A percentile compares a stretch with the other conserved stretches of the same genome.
Evolutionary conservation across 805 yeast species (phyloP).

Genomic region (Candida pseudoglaebosa): DNA sequence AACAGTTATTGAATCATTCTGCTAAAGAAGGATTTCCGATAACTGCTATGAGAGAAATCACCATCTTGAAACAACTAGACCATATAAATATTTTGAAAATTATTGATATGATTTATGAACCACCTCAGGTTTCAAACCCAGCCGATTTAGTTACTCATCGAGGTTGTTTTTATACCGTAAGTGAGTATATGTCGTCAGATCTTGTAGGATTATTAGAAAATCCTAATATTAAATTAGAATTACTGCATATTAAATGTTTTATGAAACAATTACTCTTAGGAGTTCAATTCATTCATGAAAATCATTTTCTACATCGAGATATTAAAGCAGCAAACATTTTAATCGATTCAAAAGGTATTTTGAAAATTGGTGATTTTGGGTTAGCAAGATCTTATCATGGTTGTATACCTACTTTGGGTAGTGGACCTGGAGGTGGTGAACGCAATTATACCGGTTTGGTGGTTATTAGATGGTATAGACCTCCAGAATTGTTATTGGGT

Average conservation of each 20-base stretch:
- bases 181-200: constrained; percentile 91
- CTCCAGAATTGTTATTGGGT: constrained; percentile 89
- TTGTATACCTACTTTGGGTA: constrained; percentile 46
- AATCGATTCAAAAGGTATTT: constrained; percentile 66
- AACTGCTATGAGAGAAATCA: constrained; percentile 90
- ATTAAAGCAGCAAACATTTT: constrained; percentile 95
- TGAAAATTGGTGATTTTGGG: constrained; percentile 95
- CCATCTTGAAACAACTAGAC: constrained; percentile 65
- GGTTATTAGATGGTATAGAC: constrained; percentile 96
- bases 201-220: constrained; percentile 85
- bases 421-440: constrained; percentile 57
- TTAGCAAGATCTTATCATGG: constrained; percentile 77
- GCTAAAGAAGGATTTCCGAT: constrained; percentile 85
- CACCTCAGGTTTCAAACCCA: constrained; percentile 28
- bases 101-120: constrained; percentile 64
- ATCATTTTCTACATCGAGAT: constrained; percentile 71
- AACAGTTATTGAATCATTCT: constrained; percentile 74
- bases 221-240: constrained; percentile 55
- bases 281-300: constrained; percentile 70
- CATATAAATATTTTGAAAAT: constrained; percentile 74
- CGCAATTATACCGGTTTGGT: constrained; percentile 60
- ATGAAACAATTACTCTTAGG: constrained; percentile 78
- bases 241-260: constrained; percentile 77
- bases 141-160: constrained; percentile 33
- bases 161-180: constrained; percentile 73